Evolutionary conservation across 345 rosid species (phyloP), one percentile per base, ranked within the genome.

Genomic region (Boechera retrofracta): DNA sequence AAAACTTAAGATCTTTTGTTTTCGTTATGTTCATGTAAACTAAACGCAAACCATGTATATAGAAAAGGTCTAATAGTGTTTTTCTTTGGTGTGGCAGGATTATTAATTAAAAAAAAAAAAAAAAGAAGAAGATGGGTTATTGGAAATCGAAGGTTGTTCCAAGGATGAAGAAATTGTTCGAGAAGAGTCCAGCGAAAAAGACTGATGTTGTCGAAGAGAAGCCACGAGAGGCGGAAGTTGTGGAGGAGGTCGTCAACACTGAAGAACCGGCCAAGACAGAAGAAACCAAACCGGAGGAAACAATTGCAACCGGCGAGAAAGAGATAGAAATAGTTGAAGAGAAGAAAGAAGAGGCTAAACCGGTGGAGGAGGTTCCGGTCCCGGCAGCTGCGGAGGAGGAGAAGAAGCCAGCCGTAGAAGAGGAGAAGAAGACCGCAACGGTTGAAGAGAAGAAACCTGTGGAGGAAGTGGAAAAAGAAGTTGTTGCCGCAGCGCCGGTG

Each of bases 91-190:
- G 44, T 67, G 44, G 64, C 12, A 59, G 70, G 52, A 62, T 36
- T 18, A 71, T 54, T 44, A 62, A 51, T 6, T 1, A 4, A 21
- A 21, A 21, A 21, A 13, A 1, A 44, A 9, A n/a, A 33, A n/a
- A 41, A 16, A 5, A 69, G 55, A 21, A 21, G 24, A 21, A 21
- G 28, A 89, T 89, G 96, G 96, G 89, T 45, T 92, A 87, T 69
- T 90, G 98, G 98, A 90, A 83, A 84, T 54, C 91, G 0, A 92
- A 87, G 86, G 87, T 92, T 78, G 86, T 90, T 67, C 96, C 96
- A 41, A 87, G 81, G 80, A 83, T 92, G 83, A 89, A 85, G 85
- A 92, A 83, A 79, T 85, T 90, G 71, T 90, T 92, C 41, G 91
- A 87, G 83, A 92, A 83, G 72, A 84, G 78, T 42, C 71, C 81